phyloP scores from a whole-genome alignment of 176 grass and related monocot genomes.

The Elaeis guineensis region DNA sequence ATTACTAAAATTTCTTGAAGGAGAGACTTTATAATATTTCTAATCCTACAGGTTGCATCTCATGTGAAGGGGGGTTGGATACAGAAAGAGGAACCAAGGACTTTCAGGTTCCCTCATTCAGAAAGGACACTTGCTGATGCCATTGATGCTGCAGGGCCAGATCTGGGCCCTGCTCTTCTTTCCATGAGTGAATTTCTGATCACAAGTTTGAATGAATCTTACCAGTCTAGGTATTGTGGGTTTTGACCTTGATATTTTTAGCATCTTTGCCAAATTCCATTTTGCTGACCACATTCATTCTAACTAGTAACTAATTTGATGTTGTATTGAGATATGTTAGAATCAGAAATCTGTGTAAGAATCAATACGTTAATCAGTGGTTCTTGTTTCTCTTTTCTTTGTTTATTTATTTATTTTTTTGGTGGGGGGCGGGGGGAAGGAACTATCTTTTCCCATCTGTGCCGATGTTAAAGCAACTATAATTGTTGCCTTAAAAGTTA shows the following conservation, averaged over 20 bases:
- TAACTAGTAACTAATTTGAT: no score
- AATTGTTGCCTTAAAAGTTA: no score
- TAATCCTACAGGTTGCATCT: constrained; percentile 31
- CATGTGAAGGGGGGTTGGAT: constrained; percentile 38
- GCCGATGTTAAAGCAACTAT: no score
- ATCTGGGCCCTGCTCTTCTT: constrained; percentile 31
- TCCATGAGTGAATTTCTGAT: constrained; percentile 52
- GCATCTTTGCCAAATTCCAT: no score
- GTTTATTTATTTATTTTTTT: no score
- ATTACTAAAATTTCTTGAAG: background rate
- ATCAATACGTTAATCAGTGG: no score
- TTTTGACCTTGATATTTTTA: background rate
- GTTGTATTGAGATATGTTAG: no score
- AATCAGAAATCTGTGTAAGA: no score
- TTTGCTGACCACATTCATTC: no score
- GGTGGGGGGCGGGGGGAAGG: no score
- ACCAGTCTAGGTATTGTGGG: constrained; percentile 31
- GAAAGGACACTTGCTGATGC: constrained; percentile 29
- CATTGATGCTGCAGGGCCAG: constrained; percentile 30
- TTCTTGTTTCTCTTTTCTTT: no score
- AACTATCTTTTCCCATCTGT: no score
- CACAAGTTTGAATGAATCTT: constrained; percentile 40
- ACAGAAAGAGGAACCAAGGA: constrained; percentile 31
- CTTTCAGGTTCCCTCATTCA: constrained; percentile 34
- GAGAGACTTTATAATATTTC: background rate